Evolutionary conservation across 768 basidiomycete species (phyloP).

Genomic region (Boletellus sp.): DNA sequence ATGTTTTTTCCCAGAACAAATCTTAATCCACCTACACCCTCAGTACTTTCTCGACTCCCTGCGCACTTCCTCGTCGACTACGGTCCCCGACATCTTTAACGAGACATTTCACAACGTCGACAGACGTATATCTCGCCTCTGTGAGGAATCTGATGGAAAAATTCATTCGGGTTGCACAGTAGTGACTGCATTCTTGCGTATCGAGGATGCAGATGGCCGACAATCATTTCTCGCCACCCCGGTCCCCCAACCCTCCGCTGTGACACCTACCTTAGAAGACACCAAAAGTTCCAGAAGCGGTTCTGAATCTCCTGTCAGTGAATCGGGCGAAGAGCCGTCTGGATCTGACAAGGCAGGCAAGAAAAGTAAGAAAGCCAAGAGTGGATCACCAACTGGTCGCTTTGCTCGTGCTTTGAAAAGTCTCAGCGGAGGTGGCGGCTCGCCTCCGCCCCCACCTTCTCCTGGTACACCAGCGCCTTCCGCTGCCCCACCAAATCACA

Average conservation of each 20-base stretch:
- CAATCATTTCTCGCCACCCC: slow-evolving; percentile 58
- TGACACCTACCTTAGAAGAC: slow-evolving; percentile 31
- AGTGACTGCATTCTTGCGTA: slow-evolving; percentile 89
- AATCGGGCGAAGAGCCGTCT: slow-evolving; percentile 36
- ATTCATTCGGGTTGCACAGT: slow-evolving; percentile 97
- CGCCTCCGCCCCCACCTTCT: slow-evolving; percentile 20
- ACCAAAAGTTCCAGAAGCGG: slow-evolving; percentile 30
- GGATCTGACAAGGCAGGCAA: slow-evolving; percentile 33
- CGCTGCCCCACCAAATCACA: slow-evolving; percentile 30
- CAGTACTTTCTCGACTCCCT: slow-evolving; percentile 70
- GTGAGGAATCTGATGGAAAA: slow-evolving; percentile 84
- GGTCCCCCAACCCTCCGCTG: slow-evolving; percentile 30
- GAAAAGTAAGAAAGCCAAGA: slow-evolving; percentile 43
- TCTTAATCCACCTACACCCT: slow-evolving; percentile 9
- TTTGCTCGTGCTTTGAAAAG: slow-evolving; percentile 55
- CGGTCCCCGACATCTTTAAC: slow-evolving; percentile 87
- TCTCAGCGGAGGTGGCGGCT: slow-evolving; percentile 36
- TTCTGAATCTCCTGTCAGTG: slow-evolving; percentile 44
- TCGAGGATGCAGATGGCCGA: slow-evolving; percentile 76
- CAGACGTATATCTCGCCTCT: slow-evolving; percentile 71
- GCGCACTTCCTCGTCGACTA: slow-evolving; percentile 49
- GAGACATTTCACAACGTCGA: slow-evolving; percentile 95
- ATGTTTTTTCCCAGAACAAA: background rate
- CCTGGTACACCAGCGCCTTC: slow-evolving; percentile 5
- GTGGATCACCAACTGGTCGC: slow-evolving; percentile 40